These are phyloP conservation scores for Tolypocladium cylindrosporum DNA, from an alignment of 2,329 filamentous ascomycete species.

Conservation along the genomic window DNA sequence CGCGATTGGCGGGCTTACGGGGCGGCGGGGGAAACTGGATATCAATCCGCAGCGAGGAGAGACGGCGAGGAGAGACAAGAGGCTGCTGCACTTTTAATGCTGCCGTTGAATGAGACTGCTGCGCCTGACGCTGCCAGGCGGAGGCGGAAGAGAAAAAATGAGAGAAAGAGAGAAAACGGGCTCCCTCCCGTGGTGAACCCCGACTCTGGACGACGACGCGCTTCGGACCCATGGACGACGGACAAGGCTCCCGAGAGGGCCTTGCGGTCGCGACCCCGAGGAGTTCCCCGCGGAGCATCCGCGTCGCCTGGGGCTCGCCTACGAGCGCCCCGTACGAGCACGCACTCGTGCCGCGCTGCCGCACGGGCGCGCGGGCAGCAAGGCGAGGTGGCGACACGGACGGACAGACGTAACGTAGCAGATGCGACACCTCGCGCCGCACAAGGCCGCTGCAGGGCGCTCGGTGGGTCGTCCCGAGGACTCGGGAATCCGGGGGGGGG, in stretches of 20 bases:
- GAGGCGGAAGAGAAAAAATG: too few relatives aligned
- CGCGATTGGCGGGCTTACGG: neutral
- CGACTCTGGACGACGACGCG: too few relatives aligned
- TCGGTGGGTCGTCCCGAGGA: neutral
- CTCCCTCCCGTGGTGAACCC: too few relatives aligned
- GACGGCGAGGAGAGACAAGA: neutral
- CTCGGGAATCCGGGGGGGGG: neutral
- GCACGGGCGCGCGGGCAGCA: neutral
- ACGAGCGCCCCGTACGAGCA: neutral
- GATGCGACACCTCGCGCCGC: neutral
- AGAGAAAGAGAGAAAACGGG: too few relatives aligned
- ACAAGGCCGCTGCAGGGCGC: neutral
- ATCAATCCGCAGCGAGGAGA: neutral
- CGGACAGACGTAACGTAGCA: neutral
- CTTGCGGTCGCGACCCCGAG: neutral
- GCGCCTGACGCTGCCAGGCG: too few relatives aligned
- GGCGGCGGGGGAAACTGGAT: too few relatives aligned
- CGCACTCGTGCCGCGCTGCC: too few relatives aligned
- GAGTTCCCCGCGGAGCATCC: neutral
- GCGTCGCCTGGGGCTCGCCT: neutral
- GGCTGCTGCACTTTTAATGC: neutral
- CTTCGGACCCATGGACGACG: too few relatives aligned
- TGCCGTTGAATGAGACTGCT: too few relatives aligned
- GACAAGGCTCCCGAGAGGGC: neutral
- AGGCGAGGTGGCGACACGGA: neutral